Percentiles rank a stretch among this genome's conserved stretches.
Evolutionary conservation across 2,329 filamentous ascomycete species (phyloP).

Genomic region (Fusarium sp.): DNA sequence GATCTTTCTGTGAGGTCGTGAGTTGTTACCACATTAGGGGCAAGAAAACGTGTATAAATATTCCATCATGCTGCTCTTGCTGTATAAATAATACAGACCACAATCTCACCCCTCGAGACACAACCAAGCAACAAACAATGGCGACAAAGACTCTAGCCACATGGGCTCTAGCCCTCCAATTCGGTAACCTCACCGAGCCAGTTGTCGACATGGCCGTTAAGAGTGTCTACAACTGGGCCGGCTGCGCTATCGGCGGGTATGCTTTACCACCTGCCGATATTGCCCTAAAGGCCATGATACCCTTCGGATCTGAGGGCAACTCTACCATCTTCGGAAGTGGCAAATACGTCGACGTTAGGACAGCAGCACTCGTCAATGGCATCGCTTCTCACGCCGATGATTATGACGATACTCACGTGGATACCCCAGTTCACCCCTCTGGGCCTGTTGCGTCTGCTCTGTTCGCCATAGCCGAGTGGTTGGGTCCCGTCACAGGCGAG

Average conservation of each 20-base stretch:
- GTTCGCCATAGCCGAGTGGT: slow-evolving; percentile 4
- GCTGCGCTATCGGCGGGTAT: slow-evolving; percentile 13
- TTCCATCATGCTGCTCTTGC: no score
- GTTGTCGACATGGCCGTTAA: not conserved
- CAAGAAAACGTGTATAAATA: no score
- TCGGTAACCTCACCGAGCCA: slow-evolving; percentile 3
- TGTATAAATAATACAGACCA: no score
- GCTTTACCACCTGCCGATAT: slow-evolving; percentile 2
- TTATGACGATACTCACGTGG: slow-evolving; percentile 5
- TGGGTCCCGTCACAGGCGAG: not conserved
- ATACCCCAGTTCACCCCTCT: slow-evolving; percentile 11
- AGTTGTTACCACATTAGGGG: no score
- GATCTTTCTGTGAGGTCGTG: no score
- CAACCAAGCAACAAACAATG: not conserved
- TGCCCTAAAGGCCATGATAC: not conserved
- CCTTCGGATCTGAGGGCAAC: slow-evolving; percentile 5
- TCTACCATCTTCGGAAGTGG: slow-evolving; percentile 5
- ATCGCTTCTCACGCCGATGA: slow-evolving; percentile 13
- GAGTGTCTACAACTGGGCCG: slow-evolving; percentile 13
- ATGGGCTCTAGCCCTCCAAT: slow-evolving; percentile 6
- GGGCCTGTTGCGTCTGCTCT: slow-evolving; percentile 11
- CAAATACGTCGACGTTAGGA: slow-evolving; percentile 1
- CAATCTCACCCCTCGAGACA: not conserved
- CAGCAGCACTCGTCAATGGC: slow-evolving; percentile 3
- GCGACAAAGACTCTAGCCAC: slow-evolving; percentile 11